Conservation (phyloP, 176 grass and related monocot species). For the Otatea glauca region DNA sequence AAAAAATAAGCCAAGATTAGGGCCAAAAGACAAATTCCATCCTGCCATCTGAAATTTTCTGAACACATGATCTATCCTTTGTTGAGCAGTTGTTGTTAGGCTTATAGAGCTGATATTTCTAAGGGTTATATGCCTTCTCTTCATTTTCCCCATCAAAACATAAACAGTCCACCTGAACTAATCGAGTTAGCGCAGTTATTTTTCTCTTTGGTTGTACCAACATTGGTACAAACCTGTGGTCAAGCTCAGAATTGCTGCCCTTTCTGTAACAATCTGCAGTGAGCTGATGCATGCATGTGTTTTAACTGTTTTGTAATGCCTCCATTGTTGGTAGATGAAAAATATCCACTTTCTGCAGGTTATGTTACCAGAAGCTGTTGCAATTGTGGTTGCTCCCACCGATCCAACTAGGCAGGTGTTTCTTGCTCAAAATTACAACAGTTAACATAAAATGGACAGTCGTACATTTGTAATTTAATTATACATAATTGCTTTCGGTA, state of each 20-base stretch:
- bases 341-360: slow-evolving; percentile 52
- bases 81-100: neutral
- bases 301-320: neutral
- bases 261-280: neutral
- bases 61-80: slow-evolving; percentile 17
- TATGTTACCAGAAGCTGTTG: slow-evolving; percentile 93
- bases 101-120: neutral
- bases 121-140: neutral
- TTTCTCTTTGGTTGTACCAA: slow-evolving; percentile 9
- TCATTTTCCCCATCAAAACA: neutral
- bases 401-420: slow-evolving; percentile 75
- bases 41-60: neutral
- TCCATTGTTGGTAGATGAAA: slow-evolving; percentile 7
- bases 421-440: slow-evolving; percentile 9
- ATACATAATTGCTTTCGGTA: neutral
- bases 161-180: neutral
- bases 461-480: neutral
- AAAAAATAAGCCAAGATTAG: neutral
- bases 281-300: neutral
- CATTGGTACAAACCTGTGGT: slow-evolving; percentile 1
- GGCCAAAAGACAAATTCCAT: neutral
- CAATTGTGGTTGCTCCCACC: slow-evolving; percentile 93
- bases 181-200: neutral
- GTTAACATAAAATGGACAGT: neutral
- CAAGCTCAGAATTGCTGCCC: neutral